phyloP scores from a whole-genome alignment of 2,329 filamentous ascomycete species.

The Epichloe uncinata region DNA sequence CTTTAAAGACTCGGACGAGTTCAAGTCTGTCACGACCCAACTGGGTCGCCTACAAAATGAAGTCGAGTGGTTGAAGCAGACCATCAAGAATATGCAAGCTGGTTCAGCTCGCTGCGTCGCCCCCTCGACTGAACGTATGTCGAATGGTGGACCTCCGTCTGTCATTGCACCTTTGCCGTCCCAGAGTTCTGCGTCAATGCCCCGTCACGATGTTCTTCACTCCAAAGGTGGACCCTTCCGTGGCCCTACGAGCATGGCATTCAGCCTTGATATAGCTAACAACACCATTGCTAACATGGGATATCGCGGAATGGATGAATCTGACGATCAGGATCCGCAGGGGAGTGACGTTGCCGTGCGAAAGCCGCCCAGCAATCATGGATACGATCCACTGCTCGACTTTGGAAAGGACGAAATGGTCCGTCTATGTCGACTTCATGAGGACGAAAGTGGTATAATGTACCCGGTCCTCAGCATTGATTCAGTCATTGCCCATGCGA shows the following conservation, averaged over 20 bases:
- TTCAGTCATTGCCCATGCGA: constrained; percentile 55
- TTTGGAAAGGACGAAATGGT: constrained; percentile 69
- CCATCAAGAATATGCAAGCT: constrained; percentile 53
- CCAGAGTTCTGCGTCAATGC: constrained; percentile 24
- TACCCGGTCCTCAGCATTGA: constrained; percentile 75
- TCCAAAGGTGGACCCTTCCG: constrained; percentile 55
- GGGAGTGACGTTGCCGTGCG: constrained; percentile 10
- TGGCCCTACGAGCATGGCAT: constrained; percentile 74
- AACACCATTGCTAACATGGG: constrained; percentile 83
- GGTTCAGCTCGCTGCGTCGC: constrained; percentile 31
- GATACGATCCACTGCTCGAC: constrained; percentile 63
- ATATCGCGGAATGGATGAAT: constrained; percentile 52
- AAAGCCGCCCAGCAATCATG: constrained; percentile 21
- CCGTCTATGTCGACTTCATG: constrained; percentile 64
- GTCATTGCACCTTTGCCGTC: constrained; percentile 29
- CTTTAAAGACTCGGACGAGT: constrained; percentile 89
- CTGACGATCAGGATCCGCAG: constrained; percentile 40
- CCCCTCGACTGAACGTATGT: constrained; percentile 28
- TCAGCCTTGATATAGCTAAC: constrained; percentile 76
- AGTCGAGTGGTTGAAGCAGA: constrained; percentile 63
- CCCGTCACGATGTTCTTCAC: constrained; percentile 32
- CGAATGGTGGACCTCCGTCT: constrained; percentile 17
- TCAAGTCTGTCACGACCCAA: constrained; percentile 65
- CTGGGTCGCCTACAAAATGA: constrained; percentile 69
- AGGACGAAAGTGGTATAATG: constrained; percentile 87